Base-by-base conservation (phyloP, 495 filamentous ascomycete genomes). In the Chaetomidium leptoderma region DNA sequence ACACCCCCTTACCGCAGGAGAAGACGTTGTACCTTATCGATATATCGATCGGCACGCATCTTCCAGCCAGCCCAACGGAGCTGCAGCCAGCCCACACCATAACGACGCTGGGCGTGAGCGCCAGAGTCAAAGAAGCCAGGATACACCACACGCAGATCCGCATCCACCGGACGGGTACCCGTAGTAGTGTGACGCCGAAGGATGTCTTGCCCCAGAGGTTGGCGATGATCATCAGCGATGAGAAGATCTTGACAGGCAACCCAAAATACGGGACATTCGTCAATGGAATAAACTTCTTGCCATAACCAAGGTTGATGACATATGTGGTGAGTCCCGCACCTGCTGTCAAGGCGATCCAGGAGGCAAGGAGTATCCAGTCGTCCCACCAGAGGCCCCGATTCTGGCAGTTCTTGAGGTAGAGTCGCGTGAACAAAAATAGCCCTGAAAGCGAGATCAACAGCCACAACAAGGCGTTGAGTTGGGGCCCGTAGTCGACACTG, bases 81-180 rank as follows among this genome's bases (percentile, higher is more conserved):
- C 63, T 24, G 46, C 76, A 78, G 29, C 67, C 65, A 2, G 72
- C 29, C 59, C 68, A 78, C 6, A 68, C 63, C 17, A 76, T 62
- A 2, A 72, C 62, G 27, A 65, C 63, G 30, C 66, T 75, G 9
- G 71, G 33, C 16, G 67, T 66, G 35, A 73, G 61, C 35, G 64
- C 62, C 9, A 64, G 37, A 47, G 71, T 72, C 30, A 78, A 59
- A n/a, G 57, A 64, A 19, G 67, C 45, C 40, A 72, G 66, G 43
- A 76, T 59, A 50, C 59, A 57, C 62, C 39, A 58, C 7, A 63
- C 14, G 17, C 21, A 8, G 8, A 49, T 7, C 19, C 60, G 46
- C 59, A 67, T 59, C 66, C 64, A 65, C 7, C 51, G 29, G 23
- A 45, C 59, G 0, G 64, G 62, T 4, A 69, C 43, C 1, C 64